phyloP scores from a whole-genome alignment of 441 rosid species.

The Erysimum cheiri region DNA sequence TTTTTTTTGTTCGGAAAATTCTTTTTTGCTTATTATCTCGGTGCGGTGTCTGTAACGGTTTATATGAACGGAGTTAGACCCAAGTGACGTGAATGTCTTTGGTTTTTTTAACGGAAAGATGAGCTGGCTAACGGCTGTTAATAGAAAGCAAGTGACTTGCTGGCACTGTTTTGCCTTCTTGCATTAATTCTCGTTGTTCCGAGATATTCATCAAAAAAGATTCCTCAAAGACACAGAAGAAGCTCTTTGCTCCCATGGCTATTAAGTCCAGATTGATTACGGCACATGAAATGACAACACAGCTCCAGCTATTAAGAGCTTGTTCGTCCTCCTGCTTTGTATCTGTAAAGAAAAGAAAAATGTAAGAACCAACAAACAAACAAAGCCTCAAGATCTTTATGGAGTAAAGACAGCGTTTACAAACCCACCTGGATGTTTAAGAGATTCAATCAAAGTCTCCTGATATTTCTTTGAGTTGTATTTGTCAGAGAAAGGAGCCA shows the following conservation, averaged over 20 bases:
- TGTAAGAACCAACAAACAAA: constrained; percentile 25
- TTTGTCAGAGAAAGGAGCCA: constrained; percentile 31
- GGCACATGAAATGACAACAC: constrained; percentile 47
- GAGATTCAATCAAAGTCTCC: constrained; percentile 29
- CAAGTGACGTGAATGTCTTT: constrained; percentile 39
- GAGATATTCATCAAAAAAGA: constrained; percentile 34
- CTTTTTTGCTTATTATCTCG: constrained; percentile 37
- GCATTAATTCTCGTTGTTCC: constrained; percentile 17
- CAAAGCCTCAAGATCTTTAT: constrained; percentile 25
- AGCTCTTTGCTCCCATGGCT: constrained; percentile 34
- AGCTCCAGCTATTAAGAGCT: constrained; percentile 42
- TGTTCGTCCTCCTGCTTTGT: constrained; percentile 25
- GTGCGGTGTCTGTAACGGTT: constrained; percentile 42
- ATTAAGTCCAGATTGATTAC: constrained; percentile 36
- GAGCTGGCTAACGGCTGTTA: constrained; percentile 61
- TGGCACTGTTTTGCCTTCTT: constrained; percentile 51
- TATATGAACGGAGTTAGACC: constrained; percentile 37
- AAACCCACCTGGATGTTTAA: constrained; percentile 40
- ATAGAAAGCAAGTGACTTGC: constrained; percentile 46
- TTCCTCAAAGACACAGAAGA: constrained; percentile 30
- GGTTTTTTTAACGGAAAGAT: constrained; percentile 26
- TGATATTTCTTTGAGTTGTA: constrained; percentile 29
- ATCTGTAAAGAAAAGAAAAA: constrained; percentile 24
- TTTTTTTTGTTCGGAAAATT: constrained; percentile 28
- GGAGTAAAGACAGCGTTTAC: constrained; percentile 33